Conservation (phyloP, 306 rosid genomes). For the Prunus fruticosa region DNA sequence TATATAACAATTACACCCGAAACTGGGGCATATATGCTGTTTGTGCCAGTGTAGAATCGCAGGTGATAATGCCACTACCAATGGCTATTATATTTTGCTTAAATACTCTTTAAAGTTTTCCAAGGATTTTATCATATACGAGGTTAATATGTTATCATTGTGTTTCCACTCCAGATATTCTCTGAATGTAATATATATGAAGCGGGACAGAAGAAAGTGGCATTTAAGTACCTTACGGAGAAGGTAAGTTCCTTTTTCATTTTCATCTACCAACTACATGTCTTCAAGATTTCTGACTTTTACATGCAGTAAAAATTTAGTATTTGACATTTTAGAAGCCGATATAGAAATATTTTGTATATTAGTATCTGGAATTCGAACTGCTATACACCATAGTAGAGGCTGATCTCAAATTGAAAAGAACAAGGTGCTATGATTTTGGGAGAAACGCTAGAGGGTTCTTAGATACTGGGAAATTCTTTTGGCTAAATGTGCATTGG, state of each 20-base stretch:
- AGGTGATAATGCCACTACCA: conserved; percentile 43
- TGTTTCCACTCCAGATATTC: conserved; percentile 55
- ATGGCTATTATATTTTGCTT: neutral
- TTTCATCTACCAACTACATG: neutral
- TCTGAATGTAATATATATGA: conserved; percentile 92
- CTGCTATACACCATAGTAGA: neutral
- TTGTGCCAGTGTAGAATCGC: conserved; percentile 93
- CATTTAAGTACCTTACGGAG: conserved; percentile 76
- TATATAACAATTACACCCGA: conserved; percentile 84
- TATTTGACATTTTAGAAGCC: neutral
- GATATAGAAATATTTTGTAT: neutral
- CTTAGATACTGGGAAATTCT: neutral
- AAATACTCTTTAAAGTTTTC: neutral
- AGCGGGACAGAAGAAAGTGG: conserved; percentile 91
- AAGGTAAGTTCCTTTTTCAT: conserved; percentile 52
- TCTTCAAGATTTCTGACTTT: neutral
- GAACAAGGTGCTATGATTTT: neutral
- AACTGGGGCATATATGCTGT: conserved; percentile 99
- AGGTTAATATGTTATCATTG: conserved; percentile 1
- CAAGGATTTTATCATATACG: neutral
- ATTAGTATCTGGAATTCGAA: neutral
- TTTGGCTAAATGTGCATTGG: neutral
- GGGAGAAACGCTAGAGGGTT: neutral
- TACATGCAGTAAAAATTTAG: neutral
- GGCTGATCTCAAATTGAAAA: neutral